Conservation (phyloP, 2,329 filamentous ascomycete genomes). For the Fusarium gaditjirri region DNA sequence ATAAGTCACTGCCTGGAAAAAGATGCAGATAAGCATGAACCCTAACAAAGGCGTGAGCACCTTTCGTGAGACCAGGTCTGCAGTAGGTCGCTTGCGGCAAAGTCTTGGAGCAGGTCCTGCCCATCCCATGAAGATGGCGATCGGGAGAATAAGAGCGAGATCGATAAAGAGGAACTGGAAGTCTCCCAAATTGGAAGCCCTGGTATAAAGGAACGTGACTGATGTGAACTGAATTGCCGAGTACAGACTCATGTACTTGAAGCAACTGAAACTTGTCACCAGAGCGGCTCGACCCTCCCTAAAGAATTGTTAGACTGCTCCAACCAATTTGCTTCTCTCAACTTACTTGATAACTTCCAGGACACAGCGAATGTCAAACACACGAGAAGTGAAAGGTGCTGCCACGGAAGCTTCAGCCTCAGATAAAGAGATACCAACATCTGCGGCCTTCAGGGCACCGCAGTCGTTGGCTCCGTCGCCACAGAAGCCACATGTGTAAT, state of each 20-base stretch:
- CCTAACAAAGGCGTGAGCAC: constrained; percentile 89
- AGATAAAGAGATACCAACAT: constrained; percentile 96
- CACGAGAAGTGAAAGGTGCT: constrained; percentile 94
- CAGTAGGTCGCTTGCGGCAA: constrained; percentile 86
- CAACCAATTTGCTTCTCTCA: neutral
- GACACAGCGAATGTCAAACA: constrained; percentile 97
- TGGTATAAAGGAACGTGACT: constrained; percentile 95
- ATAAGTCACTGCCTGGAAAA: constrained; percentile 80
- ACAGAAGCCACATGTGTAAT: constrained; percentile 95
- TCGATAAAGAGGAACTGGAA: constrained; percentile 99
- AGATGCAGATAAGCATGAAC: constrained; percentile 84
- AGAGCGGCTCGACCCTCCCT: constrained; percentile 92
- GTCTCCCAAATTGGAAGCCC: constrained; percentile 92
- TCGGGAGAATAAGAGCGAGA: constrained; percentile 88
- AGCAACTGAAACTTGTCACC: constrained; percentile 99
- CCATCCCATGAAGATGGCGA: constrained; percentile 99
- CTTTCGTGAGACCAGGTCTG: constrained; percentile 91
- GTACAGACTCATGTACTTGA: constrained; percentile 99
- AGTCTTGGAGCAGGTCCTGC: constrained; percentile 83
- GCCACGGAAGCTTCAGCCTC: constrained; percentile 98
- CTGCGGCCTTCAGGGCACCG: constrained; percentile 93
- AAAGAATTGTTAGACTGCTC: constrained; percentile 34
- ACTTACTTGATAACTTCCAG: constrained; percentile 84
- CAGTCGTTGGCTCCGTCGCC: constrained; percentile 98
- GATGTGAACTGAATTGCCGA: constrained; percentile 99